These are phyloP conservation scores for Quercus tomentella DNA, from an alignment of 331 rosid species.

Conservation along the genomic window DNA sequence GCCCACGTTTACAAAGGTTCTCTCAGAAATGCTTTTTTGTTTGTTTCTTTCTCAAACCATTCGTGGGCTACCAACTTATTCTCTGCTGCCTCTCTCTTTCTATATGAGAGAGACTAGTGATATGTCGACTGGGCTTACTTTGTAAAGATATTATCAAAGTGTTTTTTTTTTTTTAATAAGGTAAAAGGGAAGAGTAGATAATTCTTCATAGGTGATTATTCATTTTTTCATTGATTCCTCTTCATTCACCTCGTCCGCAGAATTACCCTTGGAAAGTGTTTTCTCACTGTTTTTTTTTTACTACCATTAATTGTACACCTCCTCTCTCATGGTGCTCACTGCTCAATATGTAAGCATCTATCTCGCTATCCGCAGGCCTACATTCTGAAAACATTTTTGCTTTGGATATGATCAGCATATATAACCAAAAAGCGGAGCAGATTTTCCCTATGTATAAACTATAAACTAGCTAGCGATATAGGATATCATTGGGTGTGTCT, in stretches of 20 bases:
- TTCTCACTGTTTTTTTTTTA: too few species aligned
- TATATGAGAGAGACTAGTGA: neutral
- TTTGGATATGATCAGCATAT: neutral
- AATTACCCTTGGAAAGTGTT: too few species aligned
- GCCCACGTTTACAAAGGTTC: neutral
- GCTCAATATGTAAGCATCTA: neutral
- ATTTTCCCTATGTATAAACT: too few species aligned
- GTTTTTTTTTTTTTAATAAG: neutral
- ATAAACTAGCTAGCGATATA: too few species aligned
- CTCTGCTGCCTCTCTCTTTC: neutral
- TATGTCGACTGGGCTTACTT: neutral
- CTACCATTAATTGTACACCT: neutral
- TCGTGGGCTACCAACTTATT: neutral
- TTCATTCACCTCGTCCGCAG: too few species aligned
- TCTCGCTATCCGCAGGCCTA: too few species aligned
- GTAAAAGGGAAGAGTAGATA: too few species aligned
- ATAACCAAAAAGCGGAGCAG: neutral
- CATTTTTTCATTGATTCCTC: too few species aligned
- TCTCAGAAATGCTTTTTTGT: neutral
- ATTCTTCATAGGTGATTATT: too few species aligned
- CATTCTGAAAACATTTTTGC: neutral
- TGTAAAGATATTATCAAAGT: neutral
- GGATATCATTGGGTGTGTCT: too few species aligned
- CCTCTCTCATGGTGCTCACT: neutral
- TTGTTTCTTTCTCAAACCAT: neutral